Base-by-base conservation (phyloP, 1,284 basidiomycete species). In the Ceratobasidium sp. region DNA sequence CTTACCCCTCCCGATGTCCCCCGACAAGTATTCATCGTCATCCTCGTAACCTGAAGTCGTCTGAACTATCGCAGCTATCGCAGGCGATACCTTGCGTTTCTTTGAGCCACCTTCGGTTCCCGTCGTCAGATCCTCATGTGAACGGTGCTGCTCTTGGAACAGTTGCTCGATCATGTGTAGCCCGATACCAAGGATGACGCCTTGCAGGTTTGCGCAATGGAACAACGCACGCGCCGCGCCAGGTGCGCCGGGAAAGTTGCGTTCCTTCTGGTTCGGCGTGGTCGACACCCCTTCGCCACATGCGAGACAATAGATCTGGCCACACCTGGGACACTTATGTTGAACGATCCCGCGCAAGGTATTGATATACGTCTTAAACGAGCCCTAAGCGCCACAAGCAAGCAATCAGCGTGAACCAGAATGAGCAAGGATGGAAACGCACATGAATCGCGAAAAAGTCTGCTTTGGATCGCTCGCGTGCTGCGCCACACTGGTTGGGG, bases 171-270 rank as follows among this genome's bases (percentile, higher is more conserved):
- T 83, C 86, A 91, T 91, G 28, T 87, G 87, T 49, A 95, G 85
- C 8, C 94, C 94, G 49, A 95, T 85, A 11, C 94, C 94, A 16
- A 96, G 83, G 73, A 95, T 88, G 12, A 91, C 87, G 48, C 94
- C 94, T 81, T 96, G 94, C 30, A 95, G 78, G 77, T 92, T 91
- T 3, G 92, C 85, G 79, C 94, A 96, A 80, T 96, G 94, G 78
- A 95, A 92, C 53, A 96, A 81, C 4, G 84, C 83, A 73, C 87
- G 38, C 84, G 53, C 86, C 83, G 61, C 83, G 81, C 46, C 64
- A 5, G 64, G 49, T 21, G 66, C 54, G 21, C 54, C 66, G 3
- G 66, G 54, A 46, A 59, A 70, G 54, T 48, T 59, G 30, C 54
- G 53, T 49, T 70, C 82, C 59, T 80, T 80, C 75, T 82, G 66